phyloP scores from a whole-genome alignment of 2,329 filamentous ascomycete genomes.

The Venturia aucupariae region DNA sequence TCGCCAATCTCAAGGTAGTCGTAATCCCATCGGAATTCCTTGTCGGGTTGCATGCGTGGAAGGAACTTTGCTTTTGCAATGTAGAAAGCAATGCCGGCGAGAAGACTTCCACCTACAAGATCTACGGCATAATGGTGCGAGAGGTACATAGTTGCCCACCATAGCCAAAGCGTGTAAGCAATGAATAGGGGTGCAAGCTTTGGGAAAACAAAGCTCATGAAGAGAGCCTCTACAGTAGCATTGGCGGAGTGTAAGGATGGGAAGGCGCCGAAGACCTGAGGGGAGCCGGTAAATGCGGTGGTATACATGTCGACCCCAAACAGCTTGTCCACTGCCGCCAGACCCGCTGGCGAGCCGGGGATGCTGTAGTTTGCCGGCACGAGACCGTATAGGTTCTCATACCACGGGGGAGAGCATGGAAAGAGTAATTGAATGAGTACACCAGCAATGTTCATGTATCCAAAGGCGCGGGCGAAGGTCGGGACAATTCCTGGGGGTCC shows the following conservation, averaged over 20 bases:
- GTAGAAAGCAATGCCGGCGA: slow-evolving; percentile 70
- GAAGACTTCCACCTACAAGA: slow-evolving; percentile 72
- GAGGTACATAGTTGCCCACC: slow-evolving; percentile 98
- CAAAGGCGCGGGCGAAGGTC: slow-evolving; percentile 77
- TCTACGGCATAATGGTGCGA: slow-evolving; percentile 96
- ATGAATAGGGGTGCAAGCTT: slow-evolving; percentile 70
- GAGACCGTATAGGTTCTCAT: slow-evolving; percentile 85
- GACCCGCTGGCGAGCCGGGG: slow-evolving; percentile 76
- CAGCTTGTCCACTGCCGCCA: slow-evolving; percentile 81
- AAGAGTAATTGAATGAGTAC: slow-evolving; percentile 84
- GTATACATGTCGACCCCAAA: slow-evolving; percentile 90
- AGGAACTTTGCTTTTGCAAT: slow-evolving; percentile 71
- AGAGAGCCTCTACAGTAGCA: slow-evolving; percentile 80
- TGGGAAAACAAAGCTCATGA: slow-evolving; percentile 90
- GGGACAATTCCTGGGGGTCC: slow-evolving; percentile 77
- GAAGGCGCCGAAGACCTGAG: slow-evolving; percentile 90
- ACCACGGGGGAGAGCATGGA: slow-evolving; percentile 94
- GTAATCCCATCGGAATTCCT: slow-evolving; percentile 88
- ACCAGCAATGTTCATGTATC: slow-evolving; percentile 83
- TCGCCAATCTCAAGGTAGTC: slow-evolving; percentile 86
- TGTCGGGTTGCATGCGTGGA: slow-evolving; percentile 72
- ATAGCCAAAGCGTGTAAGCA: slow-evolving; percentile 82
- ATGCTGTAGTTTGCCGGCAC: slow-evolving; percentile 90
- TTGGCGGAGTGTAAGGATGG: slow-evolving; percentile 86
- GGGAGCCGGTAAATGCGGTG: slow-evolving; percentile 80